A percentile compares a stretch with the other conserved stretches of the same genome.
Conservation (phyloP, 768 basidiomycete species). For the Mycena metata region DNA sequence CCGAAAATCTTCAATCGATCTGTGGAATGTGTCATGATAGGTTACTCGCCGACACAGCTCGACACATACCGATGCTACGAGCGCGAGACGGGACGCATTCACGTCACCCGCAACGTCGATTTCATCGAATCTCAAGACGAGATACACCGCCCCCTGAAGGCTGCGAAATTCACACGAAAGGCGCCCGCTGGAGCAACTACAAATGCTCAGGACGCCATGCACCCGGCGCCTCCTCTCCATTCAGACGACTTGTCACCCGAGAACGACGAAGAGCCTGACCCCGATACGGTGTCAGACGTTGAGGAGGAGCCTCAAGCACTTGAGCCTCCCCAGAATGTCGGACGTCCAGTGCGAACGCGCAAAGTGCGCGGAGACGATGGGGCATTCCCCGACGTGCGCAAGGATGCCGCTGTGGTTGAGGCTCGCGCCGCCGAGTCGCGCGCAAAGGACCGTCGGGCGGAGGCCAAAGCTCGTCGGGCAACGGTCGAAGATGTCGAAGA, state of each 20-base stretch:
- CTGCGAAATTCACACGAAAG: not conserved
- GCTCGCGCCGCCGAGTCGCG: not conserved
- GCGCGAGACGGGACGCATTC: not conserved
- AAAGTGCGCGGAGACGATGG: not conserved
- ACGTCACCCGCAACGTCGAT: conserved; percentile 8
- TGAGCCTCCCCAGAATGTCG: not conserved
- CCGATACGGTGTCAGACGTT: no score
- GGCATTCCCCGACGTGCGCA: not conserved
- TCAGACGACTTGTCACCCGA: not conserved
- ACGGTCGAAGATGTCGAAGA: conserved; percentile 7
- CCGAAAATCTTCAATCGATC: conserved; percentile 18
- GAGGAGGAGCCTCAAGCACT: not conserved
- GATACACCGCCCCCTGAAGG: not conserved
- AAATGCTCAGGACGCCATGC: not conserved
- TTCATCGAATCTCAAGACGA: conserved; percentile 17
- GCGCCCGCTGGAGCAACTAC: not conserved
- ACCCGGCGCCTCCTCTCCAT: not conserved
- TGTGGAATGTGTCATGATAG: conserved; percentile 8
- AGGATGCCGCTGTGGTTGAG: conserved; percentile 23
- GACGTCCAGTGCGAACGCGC: not conserved
- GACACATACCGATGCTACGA: conserved; percentile 7
- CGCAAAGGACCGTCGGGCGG: not conserved
- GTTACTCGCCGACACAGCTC: not conserved
- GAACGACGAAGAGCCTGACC: not conserved
- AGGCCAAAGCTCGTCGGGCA: not conserved